Base-by-base conservation (phyloP, 2,329 filamentous ascomycete genomes). In the Mollisiaceae sp. region DNA sequence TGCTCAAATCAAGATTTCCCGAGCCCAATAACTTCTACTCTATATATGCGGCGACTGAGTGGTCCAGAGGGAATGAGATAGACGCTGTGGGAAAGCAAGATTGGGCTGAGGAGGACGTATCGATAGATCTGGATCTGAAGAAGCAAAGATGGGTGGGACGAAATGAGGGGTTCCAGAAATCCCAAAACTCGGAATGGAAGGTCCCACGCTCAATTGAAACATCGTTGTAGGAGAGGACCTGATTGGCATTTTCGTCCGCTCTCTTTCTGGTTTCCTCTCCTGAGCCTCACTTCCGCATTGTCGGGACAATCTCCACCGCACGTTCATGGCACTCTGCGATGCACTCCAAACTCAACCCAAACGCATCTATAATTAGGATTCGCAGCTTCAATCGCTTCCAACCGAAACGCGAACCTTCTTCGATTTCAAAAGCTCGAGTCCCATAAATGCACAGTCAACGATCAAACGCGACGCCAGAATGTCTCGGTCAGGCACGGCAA, bases 51-150 rank as follows among this genome's bases (percentile, higher is more conserved):
- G 41, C 15, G 41, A 43, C n/a, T 43, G 41, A n/a, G n/a, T 43
- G n/a, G 41, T 18, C 6, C 15, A 18, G 12, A 15, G 6, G 41
- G 27, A 32, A 43, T 43, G 15, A 2, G 15, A 18, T 18, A 43
- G 15, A 43, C 15, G 41, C 41, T 15, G 41, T 32, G n/a, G 41
- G n/a, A 43, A 43, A 43, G 41, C 41, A 18, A 43, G 41, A n/a
- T 43, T 32, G 27, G 27, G 27, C 27, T 3, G 27, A 32, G 27
- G 3, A 32, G 3, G 8, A 6, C 5, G 41, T 18, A 11, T 12
- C 15, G 41, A 43, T 43, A 43, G 41, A 43, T 43, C 41, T 43
- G 41, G 41, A 43, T 43, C 41, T 43, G 41, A 43, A 43, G 41
- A 43, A 43, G 41, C 41, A 43, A 43, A n/a, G 15, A 41, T 3